Percentiles rank a stretch among this genome's conserved stretches.
These are phyloP conservation scores for Astrephomene gubernaculifera DNA, from an alignment of 139 green algal genomes.

Conservation along the genomic window DNA sequence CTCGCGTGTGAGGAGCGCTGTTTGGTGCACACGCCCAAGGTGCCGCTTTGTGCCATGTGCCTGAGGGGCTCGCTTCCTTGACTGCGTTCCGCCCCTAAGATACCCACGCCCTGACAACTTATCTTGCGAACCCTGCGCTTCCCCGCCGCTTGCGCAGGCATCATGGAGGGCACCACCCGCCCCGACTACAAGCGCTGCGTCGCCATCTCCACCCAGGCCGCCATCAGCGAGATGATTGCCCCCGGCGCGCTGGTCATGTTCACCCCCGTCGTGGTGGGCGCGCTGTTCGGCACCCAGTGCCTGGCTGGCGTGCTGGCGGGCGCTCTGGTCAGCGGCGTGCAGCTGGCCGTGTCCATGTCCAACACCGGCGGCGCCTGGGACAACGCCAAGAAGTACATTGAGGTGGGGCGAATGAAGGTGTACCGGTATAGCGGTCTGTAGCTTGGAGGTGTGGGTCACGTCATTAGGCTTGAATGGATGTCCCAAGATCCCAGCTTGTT, in stretches of 20 bases:
- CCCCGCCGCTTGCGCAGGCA: slow-evolving; percentile 45
- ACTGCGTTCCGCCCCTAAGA: too few relatives aligned
- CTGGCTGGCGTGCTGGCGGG: slow-evolving; percentile 91
- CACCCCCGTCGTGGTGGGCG: slow-evolving; percentile 87
- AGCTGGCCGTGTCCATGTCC: slow-evolving; percentile 97
- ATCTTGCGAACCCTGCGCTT: slow-evolving; percentile 54
- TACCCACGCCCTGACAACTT: too few relatives aligned
- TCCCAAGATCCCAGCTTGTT: too few relatives aligned
- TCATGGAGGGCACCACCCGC: slow-evolving; percentile 94
- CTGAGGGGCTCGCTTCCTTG: too few relatives aligned
- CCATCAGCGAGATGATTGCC: slow-evolving; percentile 94
- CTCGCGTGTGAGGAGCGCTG: too few relatives aligned
- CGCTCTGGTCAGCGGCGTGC: slow-evolving; percentile 94
- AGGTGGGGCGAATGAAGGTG: slow-evolving; percentile 68
- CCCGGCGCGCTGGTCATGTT: slow-evolving; percentile 94
- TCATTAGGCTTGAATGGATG: too few relatives aligned
- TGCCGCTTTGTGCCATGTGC: too few relatives aligned
- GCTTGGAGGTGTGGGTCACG: too few relatives aligned
- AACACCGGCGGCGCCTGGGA: slow-evolving; percentile 99
- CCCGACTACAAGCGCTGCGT: slow-evolving; percentile 92
- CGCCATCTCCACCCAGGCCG: slow-evolving; percentile 93
- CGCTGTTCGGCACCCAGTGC: slow-evolving; percentile 82
- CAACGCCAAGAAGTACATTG: slow-evolving; percentile 99
- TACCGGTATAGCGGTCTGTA: too few relatives aligned
- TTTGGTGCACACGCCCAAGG: too few relatives aligned